Percentiles rank a stretch among this genome's conserved stretches.
These are phyloP conservation scores for Mediolabrus comicus DNA, from an alignment of 108 stramenopile genomes.

Conservation along the genomic window DNA sequence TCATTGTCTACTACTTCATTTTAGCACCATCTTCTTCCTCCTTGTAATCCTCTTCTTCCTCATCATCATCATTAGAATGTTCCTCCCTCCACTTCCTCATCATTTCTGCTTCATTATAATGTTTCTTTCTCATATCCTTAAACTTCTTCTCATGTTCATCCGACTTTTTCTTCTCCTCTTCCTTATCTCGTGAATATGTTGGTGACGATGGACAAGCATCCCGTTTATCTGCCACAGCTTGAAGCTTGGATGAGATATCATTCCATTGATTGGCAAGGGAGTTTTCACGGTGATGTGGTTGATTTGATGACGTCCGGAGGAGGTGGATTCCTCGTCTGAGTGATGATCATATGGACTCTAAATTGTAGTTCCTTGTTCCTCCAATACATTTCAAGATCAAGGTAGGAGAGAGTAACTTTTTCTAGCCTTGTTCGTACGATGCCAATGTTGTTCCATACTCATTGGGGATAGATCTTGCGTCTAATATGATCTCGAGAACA, in stretches of 20 bases:
- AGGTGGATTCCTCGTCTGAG: conserved; percentile 61
- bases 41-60: conserved; percentile 54
- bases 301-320: conserved; percentile 37
- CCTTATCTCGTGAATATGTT: conserved; percentile 16
- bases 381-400: conserved; percentile 26
- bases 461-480: conserved; percentile 50
- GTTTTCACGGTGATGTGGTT: conserved; percentile 6
- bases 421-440: too few relatives aligned
- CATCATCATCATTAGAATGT: conserved; percentile 55
- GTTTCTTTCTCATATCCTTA: conserved; percentile 73
- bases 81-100: conserved; percentile 68
- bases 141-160: conserved; percentile 64
- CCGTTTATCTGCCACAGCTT: conserved; percentile 63
- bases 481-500: too few relatives aligned
- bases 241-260: conserved; percentile 64
- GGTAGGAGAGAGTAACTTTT: conserved; percentile 67
- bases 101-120: conserved; percentile 89
- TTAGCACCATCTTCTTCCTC: conserved; percentile 25
- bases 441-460: conserved; percentile 55
- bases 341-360: conserved; percentile 73
- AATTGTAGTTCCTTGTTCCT: neutral
- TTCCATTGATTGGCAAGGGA: conserved; percentile 50
- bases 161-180: conserved; percentile 48
- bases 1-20: conserved; percentile 10
- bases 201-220: conserved; percentile 50